A percentile compares a stretch with the other conserved stretches of the same genome.
Conservation (phyloP, 768 basidiomycete genomes). For the Lactifluus rugatus region DNA sequence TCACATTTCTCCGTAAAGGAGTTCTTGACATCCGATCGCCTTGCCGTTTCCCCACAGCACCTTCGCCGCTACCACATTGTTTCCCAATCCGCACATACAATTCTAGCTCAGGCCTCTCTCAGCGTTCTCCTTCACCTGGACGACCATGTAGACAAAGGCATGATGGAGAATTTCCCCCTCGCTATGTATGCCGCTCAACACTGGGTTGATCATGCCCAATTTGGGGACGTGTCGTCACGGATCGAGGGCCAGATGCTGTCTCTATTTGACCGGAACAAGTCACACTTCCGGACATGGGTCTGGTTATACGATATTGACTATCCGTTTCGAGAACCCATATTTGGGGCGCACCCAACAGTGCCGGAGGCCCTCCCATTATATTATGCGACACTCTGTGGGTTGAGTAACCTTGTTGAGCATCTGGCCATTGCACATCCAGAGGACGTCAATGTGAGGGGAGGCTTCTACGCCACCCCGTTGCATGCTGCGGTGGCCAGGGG, state of each 20-base stretch:
- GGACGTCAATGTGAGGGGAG: not conserved
- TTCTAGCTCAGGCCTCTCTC: conserved; percentile 1
- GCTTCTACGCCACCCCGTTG: not conserved
- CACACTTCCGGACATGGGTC: not conserved
- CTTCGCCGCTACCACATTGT: not conserved
- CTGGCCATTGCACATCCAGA: not conserved
- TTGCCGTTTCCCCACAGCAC: not conserved
- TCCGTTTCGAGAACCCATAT: not conserved
- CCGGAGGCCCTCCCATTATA: not conserved
- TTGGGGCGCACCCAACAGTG: not conserved
- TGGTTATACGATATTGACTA: not conserved
- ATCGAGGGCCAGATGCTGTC: not conserved
- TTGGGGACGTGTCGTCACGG: not conserved
- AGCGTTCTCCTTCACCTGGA: not conserved
- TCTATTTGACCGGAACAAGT: not conserved
- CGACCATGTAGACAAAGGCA: not conserved
- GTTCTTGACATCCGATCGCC: not conserved
- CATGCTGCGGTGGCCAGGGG: not conserved
- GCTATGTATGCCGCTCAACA: not conserved
- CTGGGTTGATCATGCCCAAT: not conserved
- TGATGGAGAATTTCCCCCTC: not conserved
- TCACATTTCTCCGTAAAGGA: conserved; percentile 5
- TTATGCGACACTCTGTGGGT: not conserved
- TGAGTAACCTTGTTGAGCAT: not conserved
- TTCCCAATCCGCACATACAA: not conserved